A percentile compares a stretch with the other conserved stretches of the same genome.
Conservation (phyloP, 2,329 filamentous ascomycete genomes). For the Cladophialophora chaetospira region DNA sequence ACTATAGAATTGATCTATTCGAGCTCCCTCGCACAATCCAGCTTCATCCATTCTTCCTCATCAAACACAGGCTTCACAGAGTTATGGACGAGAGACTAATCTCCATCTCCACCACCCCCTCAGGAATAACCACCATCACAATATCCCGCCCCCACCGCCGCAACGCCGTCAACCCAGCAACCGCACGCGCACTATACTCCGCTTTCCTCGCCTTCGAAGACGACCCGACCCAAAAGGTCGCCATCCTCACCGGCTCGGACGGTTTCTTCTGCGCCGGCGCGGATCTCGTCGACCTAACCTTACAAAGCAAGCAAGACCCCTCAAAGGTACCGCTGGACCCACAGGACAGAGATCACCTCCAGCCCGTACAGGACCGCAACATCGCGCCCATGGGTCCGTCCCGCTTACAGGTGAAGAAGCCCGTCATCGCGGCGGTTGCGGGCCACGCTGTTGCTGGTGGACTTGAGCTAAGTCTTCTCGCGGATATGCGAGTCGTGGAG, state of each 20-base stretch:
- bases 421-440: conserved; percentile 54
- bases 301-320: conserved; percentile 44
- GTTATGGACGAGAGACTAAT: neutral
- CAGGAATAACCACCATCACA: conserved; percentile 58
- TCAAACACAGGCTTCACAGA: neutral
- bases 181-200: conserved; percentile 51
- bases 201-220: conserved; percentile 55
- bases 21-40: too few relatives aligned
- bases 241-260: conserved; percentile 52
- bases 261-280: conserved; percentile 57
- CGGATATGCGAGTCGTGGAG: conserved; percentile 57
- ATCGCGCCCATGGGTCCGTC: conserved; percentile 57
- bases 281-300: conserved; percentile 43
- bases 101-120: conserved; percentile 7
- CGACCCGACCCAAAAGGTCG: conserved; percentile 55
- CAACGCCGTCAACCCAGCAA: conserved; percentile 56
- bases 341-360: conserved; percentile 26
- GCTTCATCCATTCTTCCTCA: neutral
- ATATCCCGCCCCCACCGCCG: conserved; percentile 54
- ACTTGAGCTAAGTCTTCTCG: conserved; percentile 56
- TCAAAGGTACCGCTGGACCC: conserved; percentile 20
- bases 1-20: too few relatives aligned
- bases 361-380: conserved; percentile 42
- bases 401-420: conserved; percentile 53
- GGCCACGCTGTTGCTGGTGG: conserved; percentile 59